Percentiles rank a stretch among this genome's conserved stretches.
Conservation (phyloP, 1,284 basidiomycete species). For the Erythrobasidium hasegawianum region DNA sequence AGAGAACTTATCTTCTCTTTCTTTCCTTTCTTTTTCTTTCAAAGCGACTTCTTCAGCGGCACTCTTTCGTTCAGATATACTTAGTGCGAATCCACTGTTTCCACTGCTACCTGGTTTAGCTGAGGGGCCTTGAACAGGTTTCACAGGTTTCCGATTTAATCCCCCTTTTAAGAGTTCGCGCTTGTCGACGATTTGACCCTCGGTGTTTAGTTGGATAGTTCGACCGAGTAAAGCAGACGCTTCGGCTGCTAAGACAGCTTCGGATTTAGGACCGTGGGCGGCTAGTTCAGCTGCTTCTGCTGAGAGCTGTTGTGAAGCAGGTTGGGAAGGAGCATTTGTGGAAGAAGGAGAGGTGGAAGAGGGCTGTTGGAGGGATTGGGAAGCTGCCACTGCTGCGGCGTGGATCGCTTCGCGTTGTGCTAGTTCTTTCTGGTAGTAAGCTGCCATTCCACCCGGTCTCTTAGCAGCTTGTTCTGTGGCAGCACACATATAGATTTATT, state of each 20-base stretch:
- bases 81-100: conserved; percentile 61
- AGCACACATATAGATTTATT: no score
- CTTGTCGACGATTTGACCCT: conserved; percentile 95
- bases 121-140: conserved; percentile 32
- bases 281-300: conserved; percentile 32
- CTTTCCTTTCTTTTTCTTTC: conserved; percentile 2
- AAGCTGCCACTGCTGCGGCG: conserved; percentile 71
- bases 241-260: conserved; percentile 63
- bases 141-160: conserved; percentile 64
- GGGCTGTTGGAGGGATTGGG: conserved; percentile 42
- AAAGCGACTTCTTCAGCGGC: conserved; percentile 14
- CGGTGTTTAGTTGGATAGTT: conserved; percentile 93
- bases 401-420: conserved; percentile 77
- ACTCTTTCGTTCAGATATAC: conserved; percentile 50
- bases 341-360: conserved; percentile 18
- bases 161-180: conserved; percentile 86
- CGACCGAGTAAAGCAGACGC: conserved; percentile 69
- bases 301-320: not conserved
- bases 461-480: conserved; percentile 38
- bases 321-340: conserved; percentile 28
- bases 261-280: conserved; percentile 50
- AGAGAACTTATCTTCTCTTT: conserved; percentile 7
- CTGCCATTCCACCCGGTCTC: conserved; percentile 62
- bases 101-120: no score
- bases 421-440: conserved; percentile 79